Base-by-base conservation (phyloP, 306 rosid genomes). In the Cotoneaster glaucophyllus region DNA sequence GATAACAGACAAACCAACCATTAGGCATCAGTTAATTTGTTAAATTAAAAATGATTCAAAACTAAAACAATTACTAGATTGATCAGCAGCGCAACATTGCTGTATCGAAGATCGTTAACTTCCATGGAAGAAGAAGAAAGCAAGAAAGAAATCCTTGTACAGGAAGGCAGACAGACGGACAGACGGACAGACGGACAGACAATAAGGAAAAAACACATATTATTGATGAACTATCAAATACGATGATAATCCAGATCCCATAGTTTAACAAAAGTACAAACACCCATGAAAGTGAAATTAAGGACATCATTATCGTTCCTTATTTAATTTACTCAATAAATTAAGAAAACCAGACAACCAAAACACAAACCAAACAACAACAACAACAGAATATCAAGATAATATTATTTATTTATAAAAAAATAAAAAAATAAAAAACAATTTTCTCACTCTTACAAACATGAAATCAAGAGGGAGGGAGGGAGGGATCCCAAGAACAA, bases 401-500 rank as follows among this genome's bases (percentile, higher is more conserved):
- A 45, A 56, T n/a, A 71, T 28, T n/a, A 71, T 24, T 41, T 41
- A 77, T 67, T 77, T 72, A n/a, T 81, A 25, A 28, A 37, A 34
- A 37, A 7, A 37, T 0, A 32, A 34, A 34, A 34, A 50, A 58
- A n/a, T n/a, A 67, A 71, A 77, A 73, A 56, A 8, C 24, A 56
- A 56, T 8, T 4, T 22, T 8, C 73, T 68, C 11, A 50, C 77
- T 73, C 70, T 68, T 81, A 73, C 75, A 44, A 44, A 7, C 44
- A 63, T 21, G 44, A 78, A 63, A 59, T 17, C 28, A 69, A 39
- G 54, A 69, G 69, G 52, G 53, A 45, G 53, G 53, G 53, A 45
- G 52, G 52, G 52, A 45, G 52, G 74, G 61, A 78, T 78, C 82
- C 82, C 81, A 31, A 71, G 69, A 82, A 69, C 15, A 71, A 66